These are phyloP conservation scores for Penicillium psychrofluorescens DNA, from an alignment of 495 filamentous ascomycete species.

Conservation along the genomic window DNA sequence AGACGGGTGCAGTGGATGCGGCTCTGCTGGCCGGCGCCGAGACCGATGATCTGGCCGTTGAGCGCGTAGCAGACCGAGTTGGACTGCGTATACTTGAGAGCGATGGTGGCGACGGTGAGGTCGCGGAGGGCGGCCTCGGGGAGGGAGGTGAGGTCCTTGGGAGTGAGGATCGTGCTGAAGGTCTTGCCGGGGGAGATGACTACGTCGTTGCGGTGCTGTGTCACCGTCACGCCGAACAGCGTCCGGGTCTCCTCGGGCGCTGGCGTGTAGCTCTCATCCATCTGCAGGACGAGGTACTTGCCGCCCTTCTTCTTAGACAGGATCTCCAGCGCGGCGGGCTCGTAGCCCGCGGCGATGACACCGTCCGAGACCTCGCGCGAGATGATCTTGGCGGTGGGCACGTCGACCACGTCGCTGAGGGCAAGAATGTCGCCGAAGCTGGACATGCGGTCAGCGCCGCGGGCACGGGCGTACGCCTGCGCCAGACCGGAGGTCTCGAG, in stretches of 20 bases:
- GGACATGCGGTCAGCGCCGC: slow-evolving; percentile 94
- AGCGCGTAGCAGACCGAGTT: slow-evolving; percentile 98
- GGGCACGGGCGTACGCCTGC: slow-evolving; percentile 89
- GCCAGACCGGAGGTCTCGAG: slow-evolving; percentile 79
- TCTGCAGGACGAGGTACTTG: slow-evolving; percentile 91
- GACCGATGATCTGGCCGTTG: slow-evolving; percentile 87
- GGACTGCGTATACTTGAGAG: slow-evolving; percentile 95
- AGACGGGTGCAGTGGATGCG: slow-evolving; percentile 97
- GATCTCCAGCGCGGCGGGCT: slow-evolving; percentile 77
- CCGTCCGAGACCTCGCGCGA: slow-evolving; percentile 96
- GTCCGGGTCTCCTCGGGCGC: slow-evolving; percentile 68
- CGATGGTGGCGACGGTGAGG: slow-evolving; percentile 90
- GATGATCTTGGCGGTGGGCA: slow-evolving; percentile 91
- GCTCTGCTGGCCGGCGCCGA: slow-evolving; percentile 94
- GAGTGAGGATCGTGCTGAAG: slow-evolving; percentile 77
- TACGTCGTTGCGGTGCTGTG: slow-evolving; percentile 88
- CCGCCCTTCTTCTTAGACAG: slow-evolving; percentile 98
- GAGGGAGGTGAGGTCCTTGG: slow-evolving; percentile 64
- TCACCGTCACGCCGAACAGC: slow-evolving; percentile 78
- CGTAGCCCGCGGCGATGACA: slow-evolving; percentile 84
- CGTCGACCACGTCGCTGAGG: slow-evolving; percentile 81
- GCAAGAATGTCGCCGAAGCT: slow-evolving; percentile 96
- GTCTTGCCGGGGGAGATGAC: slow-evolving; percentile 73
- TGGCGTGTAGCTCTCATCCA: slow-evolving; percentile 82
- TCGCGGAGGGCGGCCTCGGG: slow-evolving; percentile 80